These are phyloP conservation scores for Phoenix dactylifera DNA, from an alignment of 176 grass and related monocot species.

Conservation along the genomic window DNA sequence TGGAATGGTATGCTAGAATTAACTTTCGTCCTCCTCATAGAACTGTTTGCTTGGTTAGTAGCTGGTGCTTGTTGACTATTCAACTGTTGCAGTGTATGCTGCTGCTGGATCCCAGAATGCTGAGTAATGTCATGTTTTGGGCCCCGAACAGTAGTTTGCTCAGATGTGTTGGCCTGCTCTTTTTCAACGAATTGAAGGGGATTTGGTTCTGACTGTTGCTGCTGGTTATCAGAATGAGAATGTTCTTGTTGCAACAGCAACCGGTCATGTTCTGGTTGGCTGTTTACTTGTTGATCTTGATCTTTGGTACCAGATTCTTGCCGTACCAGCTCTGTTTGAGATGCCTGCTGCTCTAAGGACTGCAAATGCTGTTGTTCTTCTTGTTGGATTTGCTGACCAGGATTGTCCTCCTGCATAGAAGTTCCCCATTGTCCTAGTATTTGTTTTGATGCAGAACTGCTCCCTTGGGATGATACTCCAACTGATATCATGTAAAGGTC, in stretches of 20 bases:
- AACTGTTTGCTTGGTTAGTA: slow-evolving; percentile 44
- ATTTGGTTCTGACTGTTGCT: slow-evolving; percentile 7
- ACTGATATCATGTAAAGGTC: slow-evolving; percentile 17
- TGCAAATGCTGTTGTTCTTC: slow-evolving; percentile 27
- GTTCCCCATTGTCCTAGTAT: slow-evolving; percentile 36
- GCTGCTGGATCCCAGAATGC: slow-evolving; percentile 20
- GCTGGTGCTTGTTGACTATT: slow-evolving; percentile 48
- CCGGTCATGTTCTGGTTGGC: slow-evolving; percentile 20
- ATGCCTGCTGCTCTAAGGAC: slow-evolving; percentile 26
- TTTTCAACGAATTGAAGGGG: slow-evolving; percentile 16
- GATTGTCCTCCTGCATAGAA: slow-evolving; percentile 32
- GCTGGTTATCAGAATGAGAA: slow-evolving; percentile 6
- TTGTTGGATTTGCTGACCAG: slow-evolving; percentile 47
- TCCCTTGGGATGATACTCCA: slow-evolving; percentile 46
- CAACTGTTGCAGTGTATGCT: slow-evolving; percentile 33
- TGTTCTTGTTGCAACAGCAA: slow-evolving; percentile 32
- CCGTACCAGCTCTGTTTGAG: slow-evolving; percentile 28
- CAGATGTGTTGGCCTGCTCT: slow-evolving; percentile 29
- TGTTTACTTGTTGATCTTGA: slow-evolving; percentile 18
- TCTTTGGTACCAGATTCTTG: slow-evolving; percentile 17
- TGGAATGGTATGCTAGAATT: slow-evolving; percentile 77
- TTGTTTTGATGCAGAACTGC: slow-evolving; percentile 39
- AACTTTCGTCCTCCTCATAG: slow-evolving; percentile 31
- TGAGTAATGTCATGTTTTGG: slow-evolving; percentile 12
- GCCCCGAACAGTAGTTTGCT: slow-evolving; percentile 29